These are phyloP conservation scores for Fusarium robinianum DNA, from an alignment of 2,329 filamentous ascomycete genomes.

Conservation along the genomic window DNA sequence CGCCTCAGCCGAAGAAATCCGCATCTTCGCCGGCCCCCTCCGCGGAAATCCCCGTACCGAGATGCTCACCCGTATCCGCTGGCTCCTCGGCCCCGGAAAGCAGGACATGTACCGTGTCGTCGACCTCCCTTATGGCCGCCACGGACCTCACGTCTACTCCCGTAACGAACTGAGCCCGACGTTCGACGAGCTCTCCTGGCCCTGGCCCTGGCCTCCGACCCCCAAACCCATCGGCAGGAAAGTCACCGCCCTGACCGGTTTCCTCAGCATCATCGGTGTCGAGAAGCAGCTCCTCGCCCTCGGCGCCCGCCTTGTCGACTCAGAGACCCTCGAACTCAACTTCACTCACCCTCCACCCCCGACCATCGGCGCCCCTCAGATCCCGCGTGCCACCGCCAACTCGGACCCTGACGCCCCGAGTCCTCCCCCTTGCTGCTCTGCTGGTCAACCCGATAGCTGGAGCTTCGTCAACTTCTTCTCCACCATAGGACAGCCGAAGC, in stretches of 20 bases:
- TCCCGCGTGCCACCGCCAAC: no score
- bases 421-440: slow-evolving; percentile 1
- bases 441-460: slow-evolving; percentile 34
- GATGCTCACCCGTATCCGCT: slow-evolving; percentile 32
- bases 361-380: slow-evolving; percentile 2
- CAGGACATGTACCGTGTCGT: slow-evolving; percentile 33
- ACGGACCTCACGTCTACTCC: slow-evolving; percentile 31
- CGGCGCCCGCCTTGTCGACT: slow-evolving; percentile 28
- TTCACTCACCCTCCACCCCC: slow-evolving; percentile 13
- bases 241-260: slow-evolving; percentile 16
- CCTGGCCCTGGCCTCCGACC: slow-evolving; percentile 29
- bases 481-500: slow-evolving; percentile 18
- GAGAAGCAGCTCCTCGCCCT: slow-evolving; percentile 35
- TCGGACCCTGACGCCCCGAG: no score
- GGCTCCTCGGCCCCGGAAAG: slow-evolving; percentile 30
- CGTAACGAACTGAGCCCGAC: slow-evolving; percentile 26
- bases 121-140: slow-evolving; percentile 33
- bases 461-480: slow-evolving; percentile 37
- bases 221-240: slow-evolving; percentile 10
- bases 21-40: slow-evolving; percentile 28
- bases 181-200: slow-evolving; percentile 26
- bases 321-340: slow-evolving; percentile 32
- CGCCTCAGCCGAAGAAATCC: slow-evolving; percentile 12
- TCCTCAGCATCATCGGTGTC: slow-evolving; percentile 32
- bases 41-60: slow-evolving; percentile 26